Conservation (phyloP, 495 filamentous ascomycete species). For the Neurospora sp. region DNA sequence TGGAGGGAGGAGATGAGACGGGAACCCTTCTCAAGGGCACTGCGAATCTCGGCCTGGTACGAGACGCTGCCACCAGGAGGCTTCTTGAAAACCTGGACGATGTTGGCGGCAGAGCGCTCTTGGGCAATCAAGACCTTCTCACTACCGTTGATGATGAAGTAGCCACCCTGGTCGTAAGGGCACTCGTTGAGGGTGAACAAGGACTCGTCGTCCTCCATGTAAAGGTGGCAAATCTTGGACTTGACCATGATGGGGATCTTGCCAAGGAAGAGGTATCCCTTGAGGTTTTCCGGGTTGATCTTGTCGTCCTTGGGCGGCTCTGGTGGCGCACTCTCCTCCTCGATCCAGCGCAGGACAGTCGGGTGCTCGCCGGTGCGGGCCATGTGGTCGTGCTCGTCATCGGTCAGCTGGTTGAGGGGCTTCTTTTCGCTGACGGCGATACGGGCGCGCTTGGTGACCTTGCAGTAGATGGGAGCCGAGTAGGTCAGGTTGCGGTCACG, state of each 20-base stretch:
- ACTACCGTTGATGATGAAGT: slow-evolving; percentile 99
- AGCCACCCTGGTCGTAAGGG: slow-evolving; percentile 94
- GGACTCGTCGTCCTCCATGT: slow-evolving; percentile 65
- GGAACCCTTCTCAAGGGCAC: slow-evolving; percentile 91
- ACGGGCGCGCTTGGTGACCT: slow-evolving; percentile 68
- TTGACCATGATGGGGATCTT: slow-evolving; percentile 97
- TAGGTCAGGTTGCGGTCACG: slow-evolving; percentile 93
- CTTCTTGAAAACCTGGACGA: slow-evolving; percentile 98
- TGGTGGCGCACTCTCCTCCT: slow-evolving; percentile 33
- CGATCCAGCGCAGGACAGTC: slow-evolving; percentile 48
- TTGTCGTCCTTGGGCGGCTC: slow-evolving; percentile 4
- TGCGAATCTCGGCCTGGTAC: slow-evolving; percentile 90
- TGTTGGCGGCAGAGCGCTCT: slow-evolving; percentile 93
- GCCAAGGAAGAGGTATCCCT: slow-evolving; percentile 64
- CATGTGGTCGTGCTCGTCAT: slow-evolving; percentile 45
- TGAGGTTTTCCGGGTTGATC: slow-evolving; percentile 17
- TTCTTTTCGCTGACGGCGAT: slow-evolving; percentile 68
- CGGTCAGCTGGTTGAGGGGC: slow-evolving; percentile 49
- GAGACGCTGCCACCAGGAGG: slow-evolving; percentile 76
- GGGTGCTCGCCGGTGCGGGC: slow-evolving; percentile 37
- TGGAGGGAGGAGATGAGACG: slow-evolving; percentile 82
- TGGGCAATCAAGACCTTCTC: slow-evolving; percentile 98
- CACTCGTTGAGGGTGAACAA: slow-evolving; percentile 88
- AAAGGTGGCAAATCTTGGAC: slow-evolving; percentile 83
- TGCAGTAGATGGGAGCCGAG: slow-evolving; percentile 77